Percentiles rank a stretch among this genome's conserved stretches.
Evolutionary conservation across 2,329 filamentous ascomycete species (phyloP).

Genomic region (Chrysosporium keratinophilum): DNA sequence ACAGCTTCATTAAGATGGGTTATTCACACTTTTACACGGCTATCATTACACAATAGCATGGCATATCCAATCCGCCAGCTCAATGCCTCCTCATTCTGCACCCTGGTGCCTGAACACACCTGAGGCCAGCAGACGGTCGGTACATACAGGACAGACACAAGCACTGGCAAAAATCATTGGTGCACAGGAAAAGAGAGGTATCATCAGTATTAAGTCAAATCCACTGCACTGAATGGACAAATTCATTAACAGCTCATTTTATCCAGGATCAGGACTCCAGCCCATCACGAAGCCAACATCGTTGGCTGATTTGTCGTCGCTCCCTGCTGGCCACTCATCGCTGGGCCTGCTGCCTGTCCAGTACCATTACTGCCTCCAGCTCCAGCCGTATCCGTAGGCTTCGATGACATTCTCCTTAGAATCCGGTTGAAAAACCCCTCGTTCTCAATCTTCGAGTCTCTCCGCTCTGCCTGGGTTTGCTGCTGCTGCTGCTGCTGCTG

Average conservation of each 20-base stretch:
- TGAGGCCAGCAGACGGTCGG: too few relatives aligned
- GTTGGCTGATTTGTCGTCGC: background rate
- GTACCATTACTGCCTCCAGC: background rate
- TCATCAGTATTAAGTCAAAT: too few relatives aligned
- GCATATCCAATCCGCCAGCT: too few relatives aligned
- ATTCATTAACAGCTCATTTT: background rate
- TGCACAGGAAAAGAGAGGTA: too few relatives aligned
- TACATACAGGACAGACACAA: too few relatives aligned
- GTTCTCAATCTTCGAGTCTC: conserved; percentile 7
- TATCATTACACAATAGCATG: too few relatives aligned
- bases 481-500: background rate
- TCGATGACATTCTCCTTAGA: conserved; percentile 1
- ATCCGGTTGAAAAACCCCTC: conserved; percentile 4
- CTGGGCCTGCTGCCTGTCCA: background rate
- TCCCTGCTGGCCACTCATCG: background rate
- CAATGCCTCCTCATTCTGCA: too few relatives aligned
- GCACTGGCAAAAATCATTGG: too few relatives aligned
- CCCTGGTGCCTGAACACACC: too few relatives aligned
- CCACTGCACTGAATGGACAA: too few relatives aligned
- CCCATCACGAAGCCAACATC: conserved; percentile 1
- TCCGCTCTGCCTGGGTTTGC: background rate
- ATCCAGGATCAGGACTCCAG: background rate
- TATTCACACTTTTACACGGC: too few relatives aligned
- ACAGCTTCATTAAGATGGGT: too few relatives aligned
- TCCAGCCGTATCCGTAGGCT: background rate